These are phyloP conservation scores for Cryphonectria radicalis DNA, from an alignment of 2,329 filamentous ascomycete species.

Conservation along the genomic window DNA sequence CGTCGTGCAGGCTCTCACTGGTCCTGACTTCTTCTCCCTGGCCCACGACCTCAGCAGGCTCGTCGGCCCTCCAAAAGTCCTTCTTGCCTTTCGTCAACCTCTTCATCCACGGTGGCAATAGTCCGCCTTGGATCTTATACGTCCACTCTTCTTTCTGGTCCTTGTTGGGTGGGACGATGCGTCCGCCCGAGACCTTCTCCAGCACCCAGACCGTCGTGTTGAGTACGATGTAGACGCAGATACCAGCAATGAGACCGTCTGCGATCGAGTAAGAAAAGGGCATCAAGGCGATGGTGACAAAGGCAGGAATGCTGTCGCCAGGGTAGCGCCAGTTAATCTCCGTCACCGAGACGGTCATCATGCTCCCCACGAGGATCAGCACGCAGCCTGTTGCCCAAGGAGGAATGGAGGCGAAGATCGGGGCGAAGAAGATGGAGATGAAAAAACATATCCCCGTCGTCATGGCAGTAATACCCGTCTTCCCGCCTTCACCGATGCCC, in stretches of 20 bases:
- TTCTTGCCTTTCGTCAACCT: conserved; percentile 69
- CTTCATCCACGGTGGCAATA: conserved; percentile 72
- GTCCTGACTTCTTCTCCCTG: conserved; percentile 12
- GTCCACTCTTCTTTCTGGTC: conserved; percentile 81
- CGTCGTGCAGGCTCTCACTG: conserved; percentile 17
- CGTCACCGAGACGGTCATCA: conserved; percentile 78
- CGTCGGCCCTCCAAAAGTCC: conserved; percentile 68
- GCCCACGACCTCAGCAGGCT: conserved; percentile 28
- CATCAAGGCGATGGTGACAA: conserved; percentile 83
- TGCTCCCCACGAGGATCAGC: conserved; percentile 80
- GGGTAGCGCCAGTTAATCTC: conserved; percentile 91
- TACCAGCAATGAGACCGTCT: conserved; percentile 81
- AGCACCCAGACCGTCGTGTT: conserved; percentile 74
- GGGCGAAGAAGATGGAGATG: conserved; percentile 74
- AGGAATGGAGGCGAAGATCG: conserved; percentile 76
- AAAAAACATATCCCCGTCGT: conserved; percentile 72
- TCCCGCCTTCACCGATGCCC: conserved; percentile 75
- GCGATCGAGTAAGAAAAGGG: conserved; percentile 90
- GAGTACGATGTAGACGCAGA: conserved; percentile 75
- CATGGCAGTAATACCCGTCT: conserved; percentile 74
- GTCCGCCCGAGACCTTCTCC: conserved; percentile 67
- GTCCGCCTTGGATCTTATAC: conserved; percentile 73
- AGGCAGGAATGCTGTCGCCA: conserved; percentile 82
- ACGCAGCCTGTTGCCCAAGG: conserved; percentile 79
- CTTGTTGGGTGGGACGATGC: conserved; percentile 75